These are phyloP conservation scores for Pseudogymnoascus sp. DNA, from an alignment of 2,329 filamentous ascomycete genomes.

Conservation along the genomic window DNA sequence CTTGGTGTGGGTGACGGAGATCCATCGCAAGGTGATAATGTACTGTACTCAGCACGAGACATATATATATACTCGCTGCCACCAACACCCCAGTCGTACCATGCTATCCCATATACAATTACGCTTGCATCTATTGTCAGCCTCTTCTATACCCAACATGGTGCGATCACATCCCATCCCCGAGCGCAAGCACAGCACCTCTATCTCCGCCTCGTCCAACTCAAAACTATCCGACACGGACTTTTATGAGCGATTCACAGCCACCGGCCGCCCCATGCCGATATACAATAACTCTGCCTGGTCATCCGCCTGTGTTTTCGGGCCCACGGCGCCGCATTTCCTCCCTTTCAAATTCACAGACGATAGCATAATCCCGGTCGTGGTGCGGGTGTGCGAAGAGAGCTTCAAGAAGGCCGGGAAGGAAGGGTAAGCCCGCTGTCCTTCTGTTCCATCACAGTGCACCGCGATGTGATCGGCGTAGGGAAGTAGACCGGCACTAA, in stretches of 20 bases:
- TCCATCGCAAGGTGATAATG: neutral
- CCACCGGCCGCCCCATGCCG: slow-evolving; percentile 21
- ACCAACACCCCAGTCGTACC: neutral
- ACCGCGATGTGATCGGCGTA: neutral
- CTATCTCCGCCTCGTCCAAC: neutral
- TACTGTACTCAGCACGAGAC: neutral
- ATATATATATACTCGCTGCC: neutral
- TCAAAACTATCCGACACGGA: neutral
- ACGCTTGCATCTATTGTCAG: neutral
- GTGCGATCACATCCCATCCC: neutral
- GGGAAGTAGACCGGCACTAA: neutral
- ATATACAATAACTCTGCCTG: slow-evolving; percentile 12
- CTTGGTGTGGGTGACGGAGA: slow-evolving; percentile 3
- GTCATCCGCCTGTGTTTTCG: slow-evolving; percentile 15
- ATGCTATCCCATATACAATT: neutral
- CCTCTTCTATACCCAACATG: neutral
- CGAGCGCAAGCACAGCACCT: neutral
- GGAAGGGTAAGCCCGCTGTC: neutral
- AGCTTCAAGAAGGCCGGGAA: neutral
- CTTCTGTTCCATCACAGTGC: neutral
- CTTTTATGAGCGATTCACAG: slow-evolving; percentile 18
- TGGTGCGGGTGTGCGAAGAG: slow-evolving; percentile 14
- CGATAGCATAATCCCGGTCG: slow-evolving; percentile 25
- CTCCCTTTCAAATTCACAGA: slow-evolving; percentile 22
- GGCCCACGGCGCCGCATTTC: slow-evolving; percentile 17